Evolutionary conservation across 352 stramenopile genomes (phyloP).

Genomic region (Globisporangium acanthophoron): DNA sequence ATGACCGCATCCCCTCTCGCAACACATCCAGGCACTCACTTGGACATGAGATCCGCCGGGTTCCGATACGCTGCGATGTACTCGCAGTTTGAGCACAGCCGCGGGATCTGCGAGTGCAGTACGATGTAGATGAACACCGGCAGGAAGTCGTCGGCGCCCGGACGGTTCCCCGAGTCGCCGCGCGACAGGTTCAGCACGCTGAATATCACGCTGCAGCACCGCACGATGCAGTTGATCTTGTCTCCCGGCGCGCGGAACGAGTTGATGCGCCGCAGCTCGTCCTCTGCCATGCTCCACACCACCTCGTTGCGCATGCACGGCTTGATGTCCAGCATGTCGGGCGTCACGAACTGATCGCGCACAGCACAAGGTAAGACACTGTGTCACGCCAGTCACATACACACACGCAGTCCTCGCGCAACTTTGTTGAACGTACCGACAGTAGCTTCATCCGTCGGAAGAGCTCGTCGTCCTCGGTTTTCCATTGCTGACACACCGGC

Average conservation of each 20-base stretch:
- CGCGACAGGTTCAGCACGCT: conserved; percentile 81
- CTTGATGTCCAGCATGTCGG: conserved; percentile 89
- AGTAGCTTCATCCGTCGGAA: conserved; percentile 75
- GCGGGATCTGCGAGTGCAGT: conserved; percentile 84
- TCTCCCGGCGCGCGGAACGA: conserved; percentile 76
- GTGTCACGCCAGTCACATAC: background rate
- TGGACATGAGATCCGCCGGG: conserved; percentile 86
- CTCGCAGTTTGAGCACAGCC: conserved; percentile 86
- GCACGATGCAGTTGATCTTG: conserved; percentile 89
- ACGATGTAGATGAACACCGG: conserved; percentile 93
- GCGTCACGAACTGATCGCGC: conserved; percentile 56
- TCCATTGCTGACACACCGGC: conserved; percentile 54
- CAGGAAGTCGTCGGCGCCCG: conserved; percentile 88
- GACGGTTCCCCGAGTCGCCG: conserved; percentile 55
- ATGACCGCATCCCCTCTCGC: background rate
- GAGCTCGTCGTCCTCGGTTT: conserved; percentile 69
- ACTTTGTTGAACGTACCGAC: conserved; percentile 33
- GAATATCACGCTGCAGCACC: conserved; percentile 88
- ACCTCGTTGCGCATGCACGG: conserved; percentile 87
- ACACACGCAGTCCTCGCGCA: background rate
- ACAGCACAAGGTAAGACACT: background rate
- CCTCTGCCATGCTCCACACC: conserved; percentile 84
- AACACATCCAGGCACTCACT: conserved; percentile 27
- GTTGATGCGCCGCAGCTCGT: conserved; percentile 89
- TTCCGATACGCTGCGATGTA: conserved; percentile 90